Percentiles rank a stretch among this genome's conserved stretches.
These are phyloP conservation scores for Ilyonectria mors-panacis DNA, from an alignment of 2,329 filamentous ascomycete genomes.

Conservation along the genomic window DNA sequence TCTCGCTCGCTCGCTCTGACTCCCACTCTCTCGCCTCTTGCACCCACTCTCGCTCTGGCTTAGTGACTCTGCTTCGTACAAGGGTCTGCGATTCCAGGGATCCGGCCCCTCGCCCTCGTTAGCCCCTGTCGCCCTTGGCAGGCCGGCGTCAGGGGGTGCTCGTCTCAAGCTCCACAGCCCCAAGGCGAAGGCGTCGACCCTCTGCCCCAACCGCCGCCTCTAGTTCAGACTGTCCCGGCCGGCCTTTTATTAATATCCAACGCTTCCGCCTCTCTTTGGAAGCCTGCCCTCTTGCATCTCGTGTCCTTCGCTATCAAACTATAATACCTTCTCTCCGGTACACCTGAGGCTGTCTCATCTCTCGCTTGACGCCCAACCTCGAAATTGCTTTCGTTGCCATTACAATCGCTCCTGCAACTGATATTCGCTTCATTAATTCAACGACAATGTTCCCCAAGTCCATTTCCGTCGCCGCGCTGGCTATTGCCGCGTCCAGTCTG, in stretches of 20 bases:
- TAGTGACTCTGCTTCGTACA: not conserved
- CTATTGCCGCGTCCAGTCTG: constrained; percentile 64
- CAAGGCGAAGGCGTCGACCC: not conserved
- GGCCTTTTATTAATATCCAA: constrained; percentile 39
- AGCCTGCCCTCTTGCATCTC: constrained; percentile 13
- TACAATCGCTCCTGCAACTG: constrained; percentile 8
- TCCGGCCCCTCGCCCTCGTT: constrained; percentile 33
- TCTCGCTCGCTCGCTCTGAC: constrained; percentile 25
- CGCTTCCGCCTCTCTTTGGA: constrained; percentile 19
- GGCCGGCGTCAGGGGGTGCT: constrained; percentile 38
- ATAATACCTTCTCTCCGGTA: constrained; percentile 17
- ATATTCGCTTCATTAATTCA: constrained; percentile 17
- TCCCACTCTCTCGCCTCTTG: constrained; percentile 20
- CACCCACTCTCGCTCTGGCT: not conserved
- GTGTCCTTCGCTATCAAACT: constrained; percentile 20
- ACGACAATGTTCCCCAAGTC: constrained; percentile 61
- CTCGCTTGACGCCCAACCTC: constrained; percentile 35
- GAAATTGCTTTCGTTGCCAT: constrained; percentile 21
- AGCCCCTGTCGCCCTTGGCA: constrained; percentile 27
- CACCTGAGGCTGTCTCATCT: constrained; percentile 36
- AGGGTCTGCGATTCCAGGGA: constrained; percentile 31
- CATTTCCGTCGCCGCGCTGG: constrained; percentile 61
- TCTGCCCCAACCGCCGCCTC: constrained; percentile 21
- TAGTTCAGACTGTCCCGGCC: constrained; percentile 19
- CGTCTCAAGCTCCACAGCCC: constrained; percentile 9